Evolutionary conservation across 73 alveolate genomes (phyloP), one percentile per base, ranked within the genome.

Genomic region (Stentor roeselii): DNA sequence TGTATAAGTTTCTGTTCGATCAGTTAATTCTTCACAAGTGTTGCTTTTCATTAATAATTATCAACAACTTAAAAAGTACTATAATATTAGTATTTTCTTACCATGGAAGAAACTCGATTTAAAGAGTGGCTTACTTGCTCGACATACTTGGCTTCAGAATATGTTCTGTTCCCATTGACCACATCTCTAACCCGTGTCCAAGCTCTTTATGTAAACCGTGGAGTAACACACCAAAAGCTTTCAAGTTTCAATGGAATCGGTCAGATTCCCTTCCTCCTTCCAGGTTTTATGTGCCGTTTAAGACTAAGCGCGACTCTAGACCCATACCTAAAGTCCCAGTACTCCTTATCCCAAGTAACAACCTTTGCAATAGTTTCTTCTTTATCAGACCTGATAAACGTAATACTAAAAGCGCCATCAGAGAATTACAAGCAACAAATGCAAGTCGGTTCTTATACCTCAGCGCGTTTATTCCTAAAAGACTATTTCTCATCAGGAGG

Each of bases 271-370:
- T 21, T 32, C 11, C 34, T 40, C 1, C 37, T 67, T 67, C 80
- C 80, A 67, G 80, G 41, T 11, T 67, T 67, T 67, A 1, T 67
- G 14, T 34, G 21, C 34, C 21, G 80, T 15, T 32, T 67, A 21
- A 67, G 34, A 2, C 80, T 67, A 21, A 1, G 80, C 11, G 21
- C 41, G 11, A 0, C 27, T 27, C 42, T 32, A 30, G n/a, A 21
- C 80, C 0, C n/a, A 27, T 0, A 32, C 34, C 37, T 32, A 67
- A 67, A 67, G 34, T 67, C 80, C 41, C 80, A 21, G 37, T 67
- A 67, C 42, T 15, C 27, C 80, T 67, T 67, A 67, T 67, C 80
- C n/a, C 80, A 67, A 32, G 21, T 67, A 27, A 34, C 80, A 21
- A 67, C 80, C 0, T 67, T 67, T 67, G n/a, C 37, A 27, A 21